Base-by-base conservation (phyloP, 169 alveolate genomes). In the Cytauxzoon felis region DNA sequence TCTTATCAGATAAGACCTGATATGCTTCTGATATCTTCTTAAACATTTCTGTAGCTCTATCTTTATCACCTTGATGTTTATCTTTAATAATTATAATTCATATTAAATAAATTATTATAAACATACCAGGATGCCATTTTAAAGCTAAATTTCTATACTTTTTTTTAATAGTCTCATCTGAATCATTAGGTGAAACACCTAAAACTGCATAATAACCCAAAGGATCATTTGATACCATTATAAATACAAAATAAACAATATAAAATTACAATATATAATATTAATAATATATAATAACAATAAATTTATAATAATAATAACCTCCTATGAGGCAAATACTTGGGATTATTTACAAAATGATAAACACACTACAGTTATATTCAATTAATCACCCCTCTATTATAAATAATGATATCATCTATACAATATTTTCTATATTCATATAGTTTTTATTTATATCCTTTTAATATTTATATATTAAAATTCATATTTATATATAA, bases 91-190 rank as follows among this genome's bases (percentile, higher is more conserved):
- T 6, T n/a, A 53, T 51, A 47, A 8, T 24, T 33, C 48, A 60
- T 29, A 27, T 13, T 8, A 0, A 9, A 24, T 45, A 11, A 16
- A 16, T 11, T 9, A n/a, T 36, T 9, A 5, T 5, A 23, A n/a
- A 18, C 69, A 27, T 79, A 83, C 90, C 90, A 11, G 90, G 90
- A 40, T 83, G 88, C 80, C 83, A 83, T 68, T 78, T 78, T 64
- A 78, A 65, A 34, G 88, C 88, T 33, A 83, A 42, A 11, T 73
- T 65, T 57, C 84, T 68, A 49, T 83, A 83, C 23, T 75, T 66
- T 63, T 66, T 83, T 50, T 78, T 83, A 24, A 83, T 83, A 53
- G 60, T 63, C 9, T 63, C 60, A 24, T 61, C 47, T 41, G 45
- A 62, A 18, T 87, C 90, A 56, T 68, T 80, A 16, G 76, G 90